Percentiles rank a stretch among this genome's conserved stretches.
Evolutionary conservation across 192 early-diverging fungal species (phyloP).

Genomic region (Entomortierella lignicola): DNA sequence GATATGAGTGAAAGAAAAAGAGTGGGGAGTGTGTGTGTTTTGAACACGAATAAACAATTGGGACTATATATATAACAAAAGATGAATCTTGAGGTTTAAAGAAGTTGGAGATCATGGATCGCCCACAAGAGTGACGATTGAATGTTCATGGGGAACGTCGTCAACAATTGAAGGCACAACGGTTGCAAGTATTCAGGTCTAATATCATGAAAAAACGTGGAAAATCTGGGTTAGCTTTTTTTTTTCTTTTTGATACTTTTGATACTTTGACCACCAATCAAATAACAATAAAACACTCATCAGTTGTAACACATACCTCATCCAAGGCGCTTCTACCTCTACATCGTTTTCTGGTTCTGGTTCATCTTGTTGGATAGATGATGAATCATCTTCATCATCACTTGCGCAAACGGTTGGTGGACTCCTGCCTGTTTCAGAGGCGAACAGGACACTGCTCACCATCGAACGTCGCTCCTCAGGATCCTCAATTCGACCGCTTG

Average conservation of each 20-base stretch:
- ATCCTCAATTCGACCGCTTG: conserved; percentile 30
- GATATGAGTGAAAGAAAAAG: no score
- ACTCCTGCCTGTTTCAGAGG: conserved; percentile 13
- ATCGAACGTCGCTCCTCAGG: conserved; percentile 37
- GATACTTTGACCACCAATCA: no score
- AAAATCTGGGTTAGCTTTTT: no score
- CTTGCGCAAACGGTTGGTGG: not conserved
- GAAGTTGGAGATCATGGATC: conserved; percentile 44
- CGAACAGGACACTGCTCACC: conserved; percentile 41
- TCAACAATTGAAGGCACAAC: conserved; percentile 44
- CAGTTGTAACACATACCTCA: conserved; percentile 18
- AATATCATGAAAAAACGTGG: no score
- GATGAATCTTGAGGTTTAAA: conserved; percentile 8
- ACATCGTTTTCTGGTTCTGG: conserved; percentile 26
- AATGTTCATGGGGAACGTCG: conserved; percentile 52
- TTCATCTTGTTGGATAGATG: conserved; percentile 27
- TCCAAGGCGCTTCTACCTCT: conserved; percentile 41
- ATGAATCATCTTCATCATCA: conserved; percentile 23
- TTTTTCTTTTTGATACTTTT: no score
- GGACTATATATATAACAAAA: not conserved
- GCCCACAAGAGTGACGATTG: conserved; percentile 51
- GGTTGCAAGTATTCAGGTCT: conserved; percentile 54
- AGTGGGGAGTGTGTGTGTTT: conserved; percentile 17
- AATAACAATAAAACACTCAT: not conserved
- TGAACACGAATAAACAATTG: conserved; percentile 20